Percentiles rank a stretch among this genome's conserved stretches.
Evolutionary conservation across 1,284 basidiomycete species (phyloP).

Genomic region (Leccinum subrobustum): DNA sequence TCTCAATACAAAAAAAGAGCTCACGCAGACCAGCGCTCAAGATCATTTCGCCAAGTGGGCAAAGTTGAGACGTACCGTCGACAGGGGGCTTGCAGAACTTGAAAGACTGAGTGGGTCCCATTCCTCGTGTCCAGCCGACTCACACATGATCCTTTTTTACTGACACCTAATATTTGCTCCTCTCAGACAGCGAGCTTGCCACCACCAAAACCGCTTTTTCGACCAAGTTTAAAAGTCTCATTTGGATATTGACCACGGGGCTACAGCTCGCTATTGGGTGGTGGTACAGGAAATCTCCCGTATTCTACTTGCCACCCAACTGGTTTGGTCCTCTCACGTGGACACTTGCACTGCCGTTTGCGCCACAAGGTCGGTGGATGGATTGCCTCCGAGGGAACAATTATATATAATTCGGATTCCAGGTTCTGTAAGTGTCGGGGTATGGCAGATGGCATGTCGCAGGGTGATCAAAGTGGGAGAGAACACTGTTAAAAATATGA

Average conservation of each 20-base stretch:
- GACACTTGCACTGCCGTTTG: slow-evolving; percentile 82
- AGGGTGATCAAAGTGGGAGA: slow-evolving; percentile 73
- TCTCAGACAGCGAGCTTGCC: slow-evolving; percentile 67
- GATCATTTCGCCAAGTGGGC: slow-evolving; percentile 99
- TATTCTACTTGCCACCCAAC: slow-evolving; percentile 85
- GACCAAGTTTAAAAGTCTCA: slow-evolving; percentile 65
- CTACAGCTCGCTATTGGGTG: slow-evolving; percentile 80
- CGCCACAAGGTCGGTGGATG: slow-evolving; percentile 58
- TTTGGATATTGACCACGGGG: slow-evolving; percentile 86
- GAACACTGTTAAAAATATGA: slow-evolving; percentile 59
- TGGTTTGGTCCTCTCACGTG: slow-evolving; percentile 87
- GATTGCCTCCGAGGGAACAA: neutral
- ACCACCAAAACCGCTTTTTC: slow-evolving; percentile 68
- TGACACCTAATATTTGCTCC: slow-evolving; percentile 4
- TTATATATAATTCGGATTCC: neutral
- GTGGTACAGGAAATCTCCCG: slow-evolving; percentile 86
- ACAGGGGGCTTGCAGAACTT: slow-evolving; percentile 92
- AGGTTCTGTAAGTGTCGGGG: slow-evolving; percentile 86
- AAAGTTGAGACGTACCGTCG: slow-evolving; percentile 85
- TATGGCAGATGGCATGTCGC: slow-evolving; percentile 90
- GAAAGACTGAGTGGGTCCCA: slow-evolving; percentile 82
- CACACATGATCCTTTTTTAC: neutral
- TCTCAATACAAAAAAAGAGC: slow-evolving; percentile 78
- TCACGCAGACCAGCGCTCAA: slow-evolving; percentile 89
- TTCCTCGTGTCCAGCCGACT: slow-evolving; percentile 1